Evolutionary conservation across 2,329 filamentous ascomycete genomes (phyloP).

Genomic region (Colletotrichum coccodes): DNA sequence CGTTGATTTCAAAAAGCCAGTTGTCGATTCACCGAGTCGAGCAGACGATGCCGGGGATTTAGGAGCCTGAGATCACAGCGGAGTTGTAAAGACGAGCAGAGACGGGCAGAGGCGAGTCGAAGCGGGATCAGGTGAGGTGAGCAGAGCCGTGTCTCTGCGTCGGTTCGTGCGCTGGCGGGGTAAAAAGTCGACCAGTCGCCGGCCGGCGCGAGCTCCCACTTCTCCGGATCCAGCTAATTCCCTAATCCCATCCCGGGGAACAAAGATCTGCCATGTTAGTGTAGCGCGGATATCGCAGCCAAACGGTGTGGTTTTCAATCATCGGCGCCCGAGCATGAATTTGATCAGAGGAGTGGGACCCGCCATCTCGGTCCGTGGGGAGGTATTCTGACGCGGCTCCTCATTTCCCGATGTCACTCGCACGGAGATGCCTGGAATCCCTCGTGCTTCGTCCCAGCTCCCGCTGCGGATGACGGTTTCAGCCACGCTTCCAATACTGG

Average conservation of each 20-base stretch:
- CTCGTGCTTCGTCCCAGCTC: constrained; percentile 9
- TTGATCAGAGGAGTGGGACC: not conserved
- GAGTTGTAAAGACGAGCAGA: not conserved
- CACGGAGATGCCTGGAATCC: not conserved
- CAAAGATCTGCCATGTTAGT: not conserved
- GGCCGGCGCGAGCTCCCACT: constrained; percentile 19
- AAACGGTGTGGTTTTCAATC: not conserved
- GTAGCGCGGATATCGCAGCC: not conserved
- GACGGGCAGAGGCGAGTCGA: not conserved
- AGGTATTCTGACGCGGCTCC: not conserved
- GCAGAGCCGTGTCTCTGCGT: not conserved
- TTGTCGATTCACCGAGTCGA: too few relatives aligned
- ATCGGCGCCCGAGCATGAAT: not conserved
- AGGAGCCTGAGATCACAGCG: not conserved
- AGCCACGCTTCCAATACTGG: constrained; percentile 1
- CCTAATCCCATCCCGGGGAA: not conserved
- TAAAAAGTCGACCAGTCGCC: constrained; percentile 3
- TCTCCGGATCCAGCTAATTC: constrained; percentile 28
- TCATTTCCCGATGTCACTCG: not conserved
- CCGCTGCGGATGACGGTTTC: constrained; percentile 26
- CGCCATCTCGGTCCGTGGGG: constrained; percentile 9
- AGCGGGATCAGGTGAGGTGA: not conserved
- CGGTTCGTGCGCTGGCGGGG: constrained; percentile 24
- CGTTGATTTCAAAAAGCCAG: not conserved
- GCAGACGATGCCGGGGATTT: not conserved